These are phyloP conservation scores for Penicillium nordicum DNA, from an alignment of 2,329 filamentous ascomycete species.

Conservation along the genomic window DNA sequence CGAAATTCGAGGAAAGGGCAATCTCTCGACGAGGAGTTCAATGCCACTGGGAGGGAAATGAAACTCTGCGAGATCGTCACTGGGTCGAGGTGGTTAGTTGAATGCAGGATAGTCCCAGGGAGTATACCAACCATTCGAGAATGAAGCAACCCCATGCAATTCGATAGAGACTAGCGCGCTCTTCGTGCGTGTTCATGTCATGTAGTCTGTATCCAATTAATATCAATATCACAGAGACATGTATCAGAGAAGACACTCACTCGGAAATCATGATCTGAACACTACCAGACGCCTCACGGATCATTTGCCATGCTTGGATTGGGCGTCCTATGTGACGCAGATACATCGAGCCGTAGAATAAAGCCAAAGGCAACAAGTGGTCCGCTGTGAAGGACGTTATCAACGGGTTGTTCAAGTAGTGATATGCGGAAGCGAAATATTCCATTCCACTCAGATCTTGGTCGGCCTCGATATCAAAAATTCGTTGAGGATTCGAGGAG, in stretches of 20 bases:
- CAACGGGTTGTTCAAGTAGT: slow-evolving; percentile 4
- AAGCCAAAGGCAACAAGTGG: slow-evolving; percentile 10
- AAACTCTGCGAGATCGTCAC: slow-evolving; percentile 19
- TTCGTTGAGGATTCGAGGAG: slow-evolving; percentile 2
- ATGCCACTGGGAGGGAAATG: slow-evolving; percentile 18
- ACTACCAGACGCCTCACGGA: slow-evolving; percentile 10
- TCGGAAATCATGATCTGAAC: slow-evolving; percentile 15
- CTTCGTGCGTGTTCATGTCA: slow-evolving; percentile 3
- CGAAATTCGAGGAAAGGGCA: slow-evolving; percentile 15
- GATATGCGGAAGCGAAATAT: slow-evolving; percentile 17
- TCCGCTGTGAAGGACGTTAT: slow-evolving; percentile 7
- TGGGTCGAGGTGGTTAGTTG: not conserved
- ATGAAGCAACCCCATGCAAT: slow-evolving; percentile 20
- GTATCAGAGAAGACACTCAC: not conserved
- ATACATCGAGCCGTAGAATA: slow-evolving; percentile 19
- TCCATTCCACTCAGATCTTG: slow-evolving; percentile 10
- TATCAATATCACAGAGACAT: not conserved
- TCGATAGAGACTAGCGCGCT: slow-evolving; percentile 9
- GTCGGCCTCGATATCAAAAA: slow-evolving; percentile 11
- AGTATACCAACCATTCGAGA: slow-evolving; percentile 13
- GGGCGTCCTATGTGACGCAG: slow-evolving; percentile 16
- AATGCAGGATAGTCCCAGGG: not conserved
- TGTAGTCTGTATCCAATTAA: slow-evolving; percentile 8
- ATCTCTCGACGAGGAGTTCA: slow-evolving; percentile 13
- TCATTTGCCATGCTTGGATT: slow-evolving; percentile 14